Percentiles rank a stretch among this genome's conserved stretches.
Evolutionary conservation across 345 rosid species (phyloP).

Genomic region (Excoecaria agallocha): DNA sequence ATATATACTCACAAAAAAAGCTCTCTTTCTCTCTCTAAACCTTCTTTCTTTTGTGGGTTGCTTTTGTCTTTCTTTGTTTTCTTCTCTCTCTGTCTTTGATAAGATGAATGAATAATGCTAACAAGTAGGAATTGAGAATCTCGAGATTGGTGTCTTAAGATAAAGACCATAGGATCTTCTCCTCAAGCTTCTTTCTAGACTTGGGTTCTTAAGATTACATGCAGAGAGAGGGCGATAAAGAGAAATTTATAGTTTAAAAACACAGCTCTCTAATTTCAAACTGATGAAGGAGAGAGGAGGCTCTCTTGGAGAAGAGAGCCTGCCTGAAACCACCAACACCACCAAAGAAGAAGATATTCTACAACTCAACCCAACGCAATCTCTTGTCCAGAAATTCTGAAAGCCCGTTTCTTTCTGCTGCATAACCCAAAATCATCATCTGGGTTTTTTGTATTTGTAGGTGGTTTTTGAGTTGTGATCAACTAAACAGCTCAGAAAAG

Average conservation of each 20-base stretch:
- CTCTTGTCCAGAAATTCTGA: neutral
- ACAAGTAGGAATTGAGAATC: constrained; percentile 19
- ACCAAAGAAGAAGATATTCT: constrained; percentile 28
- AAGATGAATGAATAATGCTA: neutral
- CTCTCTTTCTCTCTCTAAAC: neutral
- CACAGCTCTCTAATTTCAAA: constrained; percentile 3
- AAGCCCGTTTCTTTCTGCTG: neutral
- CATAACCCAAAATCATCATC: neutral
- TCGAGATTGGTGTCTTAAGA: constrained; percentile 50
- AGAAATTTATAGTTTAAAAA: neutral
- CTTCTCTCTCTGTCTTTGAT: neutral
- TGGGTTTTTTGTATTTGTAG: constrained; percentile 10
- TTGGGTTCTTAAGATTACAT: neutral
- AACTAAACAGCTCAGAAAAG: neutral
- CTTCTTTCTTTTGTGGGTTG: constrained; percentile 12
- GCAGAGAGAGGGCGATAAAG: neutral
- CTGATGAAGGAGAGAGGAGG: constrained; percentile 52
- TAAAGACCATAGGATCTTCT: constrained; percentile 29
- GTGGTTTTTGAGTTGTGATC: neutral
- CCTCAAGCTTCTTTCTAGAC: neutral
- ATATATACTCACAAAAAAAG: too few relatives aligned
- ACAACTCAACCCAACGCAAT: constrained; percentile 17
- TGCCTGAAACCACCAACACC: constrained; percentile 26
- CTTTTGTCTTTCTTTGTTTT: constrained; percentile 13
- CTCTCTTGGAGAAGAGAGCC: constrained; percentile 64